These are phyloP conservation scores for Vitellaria paradoxa DNA, from an alignment of 179 eudicot species.

Conservation along the genomic window DNA sequence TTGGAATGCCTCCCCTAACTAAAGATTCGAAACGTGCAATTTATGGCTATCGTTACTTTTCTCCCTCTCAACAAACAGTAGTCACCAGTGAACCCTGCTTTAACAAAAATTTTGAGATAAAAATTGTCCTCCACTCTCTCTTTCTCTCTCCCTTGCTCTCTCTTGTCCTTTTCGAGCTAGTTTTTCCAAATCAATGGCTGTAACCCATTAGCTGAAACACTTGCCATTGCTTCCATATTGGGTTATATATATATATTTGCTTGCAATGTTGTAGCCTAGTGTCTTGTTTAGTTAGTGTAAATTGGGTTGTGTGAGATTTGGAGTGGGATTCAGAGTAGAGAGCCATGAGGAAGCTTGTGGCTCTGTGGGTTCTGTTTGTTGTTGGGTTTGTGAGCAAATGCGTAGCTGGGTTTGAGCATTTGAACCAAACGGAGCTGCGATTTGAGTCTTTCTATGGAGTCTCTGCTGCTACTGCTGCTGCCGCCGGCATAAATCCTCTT, in stretches of 20 bases:
- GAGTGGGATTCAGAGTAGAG: neutral
- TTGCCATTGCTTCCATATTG: neutral
- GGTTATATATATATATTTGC: neutral
- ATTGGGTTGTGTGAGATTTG: neutral
- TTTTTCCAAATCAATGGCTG: neutral
- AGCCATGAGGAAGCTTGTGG: slow-evolving; percentile 2
- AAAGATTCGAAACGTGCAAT: neutral
- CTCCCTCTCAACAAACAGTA: neutral
- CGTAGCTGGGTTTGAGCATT: slow-evolving; percentile 21
- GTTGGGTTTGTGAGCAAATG: slow-evolving; percentile 20
- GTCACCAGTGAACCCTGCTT: neutral
- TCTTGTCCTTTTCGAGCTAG: neutral
- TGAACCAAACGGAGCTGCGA: slow-evolving; percentile 18
- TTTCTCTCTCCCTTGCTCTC: too few relatives aligned
- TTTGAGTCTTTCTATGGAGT: slow-evolving; percentile 27
- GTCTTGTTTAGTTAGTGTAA: neutral
- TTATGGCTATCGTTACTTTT: too few relatives aligned
- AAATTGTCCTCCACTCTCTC: neutral
- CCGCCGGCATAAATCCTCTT: slow-evolving; percentile 24
- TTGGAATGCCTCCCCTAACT: too few relatives aligned
- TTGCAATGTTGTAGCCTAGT: neutral
- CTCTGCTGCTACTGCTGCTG: slow-evolving; percentile 20
- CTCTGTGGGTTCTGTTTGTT: slow-evolving; percentile 4
- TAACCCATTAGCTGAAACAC: neutral
- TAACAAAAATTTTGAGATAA: neutral